Base-by-base conservation (phyloP, 805 yeast species). In the Saturnispora ahearnii region DNA sequence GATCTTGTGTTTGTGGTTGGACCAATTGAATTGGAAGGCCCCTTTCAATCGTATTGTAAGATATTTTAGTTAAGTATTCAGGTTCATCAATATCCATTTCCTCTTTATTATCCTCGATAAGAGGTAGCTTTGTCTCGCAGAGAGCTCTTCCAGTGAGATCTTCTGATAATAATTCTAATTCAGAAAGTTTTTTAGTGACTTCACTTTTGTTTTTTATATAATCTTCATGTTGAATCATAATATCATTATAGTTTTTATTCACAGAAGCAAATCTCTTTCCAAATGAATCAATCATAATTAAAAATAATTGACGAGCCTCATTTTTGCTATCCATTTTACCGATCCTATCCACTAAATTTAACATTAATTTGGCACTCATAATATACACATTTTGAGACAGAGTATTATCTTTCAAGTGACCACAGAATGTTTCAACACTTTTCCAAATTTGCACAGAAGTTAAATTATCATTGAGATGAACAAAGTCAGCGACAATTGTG, bases 401-500 rank as follows among this genome's bases (percentile, higher is more conserved):
- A 0, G 90, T 71, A 54, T 79, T 81, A 62, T 95, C 98, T 57
- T 84, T 84, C 54, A 93, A 69, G 57, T 88, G 81, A 29, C 76
- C 77, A 59, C 96, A 84, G 61, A 88, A 93, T 50, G 87, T 83
- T 41, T 74, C 77, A 4, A 95, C 91, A 0, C 96, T 87, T 51
- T 84, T 81, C 82, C 95, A 83, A 10, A 93, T 84, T 62, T 88
- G 96, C 37, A 78, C 80, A 2, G 90, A 78, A 0, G 86, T 82
- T 48, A 93, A 70, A 56, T 90, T 95, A 45, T 82, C 77, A 57
- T 97, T 79, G 3, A 91, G 91, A 61, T 93, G 98, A 48, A 93
- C 84, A 58, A 95, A 83, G 62, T 93, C 99, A 0, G 99, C 98
- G 45, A 93, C 91, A 12, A 95, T 87, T 33, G 95, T 85, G 64